Percentiles rank a stretch among this genome's conserved stretches.
These are phyloP conservation scores for Aureobasidium pullulans DNA, from an alignment of 2,329 filamentous ascomycete species.

Conservation along the genomic window DNA sequence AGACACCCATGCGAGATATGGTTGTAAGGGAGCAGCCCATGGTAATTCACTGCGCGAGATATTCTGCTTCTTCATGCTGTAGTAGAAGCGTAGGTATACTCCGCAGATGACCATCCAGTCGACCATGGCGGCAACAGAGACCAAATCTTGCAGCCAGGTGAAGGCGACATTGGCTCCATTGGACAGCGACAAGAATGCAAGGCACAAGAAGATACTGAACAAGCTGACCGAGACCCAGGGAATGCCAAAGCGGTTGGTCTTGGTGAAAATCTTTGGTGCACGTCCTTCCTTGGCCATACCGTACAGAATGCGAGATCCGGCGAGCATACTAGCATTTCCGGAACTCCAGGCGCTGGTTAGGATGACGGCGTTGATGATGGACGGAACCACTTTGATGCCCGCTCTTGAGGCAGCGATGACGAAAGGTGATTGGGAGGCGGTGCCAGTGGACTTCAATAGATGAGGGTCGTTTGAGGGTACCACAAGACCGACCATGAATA, in stretches of 20 bases:
- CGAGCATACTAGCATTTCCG: conserved; percentile 38
- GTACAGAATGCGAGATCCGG: conserved; percentile 17
- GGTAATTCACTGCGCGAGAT: conserved; percentile 22
- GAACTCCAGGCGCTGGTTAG: conserved; percentile 57
- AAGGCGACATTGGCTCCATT: conserved; percentile 22
- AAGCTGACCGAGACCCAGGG: conserved; percentile 16
- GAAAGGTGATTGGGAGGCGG: conserved; percentile 46
- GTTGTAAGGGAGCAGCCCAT: conserved; percentile 24
- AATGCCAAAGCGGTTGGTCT: conserved; percentile 18
- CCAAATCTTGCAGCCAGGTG: conserved; percentile 24
- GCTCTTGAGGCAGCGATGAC: conserved; percentile 42
- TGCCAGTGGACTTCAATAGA: conserved; percentile 44
- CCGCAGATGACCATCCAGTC: conserved; percentile 23
- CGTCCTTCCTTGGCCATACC: conserved; percentile 48
- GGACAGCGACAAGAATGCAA: conserved; percentile 19
- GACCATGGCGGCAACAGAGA: conserved; percentile 20
- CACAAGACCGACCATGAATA: conserved; percentile 51
- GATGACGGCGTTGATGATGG: conserved; percentile 61
- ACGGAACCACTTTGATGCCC: conserved; percentile 46
- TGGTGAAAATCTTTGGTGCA: conserved; percentile 41
- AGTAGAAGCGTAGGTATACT: conserved; percentile 23
- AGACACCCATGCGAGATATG: conserved; percentile 23
- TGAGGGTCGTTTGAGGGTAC: conserved; percentile 45
- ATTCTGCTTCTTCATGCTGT: conserved; percentile 21
- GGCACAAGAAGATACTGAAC: conserved; percentile 16